phyloP scores from a whole-genome alignment of 2,329 filamentous ascomycete genomes.

The Fusarium liriodendri region DNA sequence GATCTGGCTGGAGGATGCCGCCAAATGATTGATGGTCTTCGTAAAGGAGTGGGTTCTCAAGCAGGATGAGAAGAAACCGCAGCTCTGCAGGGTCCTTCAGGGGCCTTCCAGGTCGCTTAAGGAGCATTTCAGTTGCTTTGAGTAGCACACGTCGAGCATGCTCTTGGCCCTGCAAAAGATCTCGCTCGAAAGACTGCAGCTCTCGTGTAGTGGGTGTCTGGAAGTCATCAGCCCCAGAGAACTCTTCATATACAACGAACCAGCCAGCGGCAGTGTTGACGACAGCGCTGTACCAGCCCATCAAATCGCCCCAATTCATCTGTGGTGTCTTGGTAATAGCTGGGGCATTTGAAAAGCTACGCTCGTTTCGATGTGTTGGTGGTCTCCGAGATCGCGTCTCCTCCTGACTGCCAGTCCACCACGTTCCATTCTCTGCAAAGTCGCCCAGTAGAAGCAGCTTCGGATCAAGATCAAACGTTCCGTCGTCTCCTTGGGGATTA shows the following conservation, averaged over 20 bases:
- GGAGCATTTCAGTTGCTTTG: constrained; percentile 80
- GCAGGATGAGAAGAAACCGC: constrained; percentile 81
- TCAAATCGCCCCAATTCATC: constrained; percentile 79
- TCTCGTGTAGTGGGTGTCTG: constrained; percentile 49
- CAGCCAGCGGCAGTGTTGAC: constrained; percentile 76
- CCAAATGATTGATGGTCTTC: constrained; percentile 53
- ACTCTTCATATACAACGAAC: constrained; percentile 68
- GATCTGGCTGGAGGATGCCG: constrained; percentile 53
- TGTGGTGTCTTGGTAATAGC: constrained; percentile 63
- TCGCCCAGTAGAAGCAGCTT: constrained; percentile 81
- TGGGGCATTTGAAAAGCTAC: constrained; percentile 23
- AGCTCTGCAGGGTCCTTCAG: constrained; percentile 76
- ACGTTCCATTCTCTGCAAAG: constrained; percentile 82
- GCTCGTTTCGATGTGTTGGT: constrained; percentile 31
- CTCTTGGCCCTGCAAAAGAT: constrained; percentile 68
- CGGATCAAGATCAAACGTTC: constrained; percentile 70
- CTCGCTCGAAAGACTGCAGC: constrained; percentile 58
- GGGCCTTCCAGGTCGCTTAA: constrained; percentile 81
- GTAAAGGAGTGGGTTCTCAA: constrained; percentile 82
- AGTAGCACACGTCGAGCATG: constrained; percentile 78
- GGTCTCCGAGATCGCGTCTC: constrained; percentile 39
- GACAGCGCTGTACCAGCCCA: constrained; percentile 79
- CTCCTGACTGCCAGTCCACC: constrained; percentile 78
- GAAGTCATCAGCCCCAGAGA: constrained; percentile 49
- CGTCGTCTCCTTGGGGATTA: constrained; percentile 29